Evolutionary conservation across 2,329 filamentous ascomycete species (phyloP), one percentile per base, ranked within the genome.

Genomic region (Helminthosporium solani): DNA sequence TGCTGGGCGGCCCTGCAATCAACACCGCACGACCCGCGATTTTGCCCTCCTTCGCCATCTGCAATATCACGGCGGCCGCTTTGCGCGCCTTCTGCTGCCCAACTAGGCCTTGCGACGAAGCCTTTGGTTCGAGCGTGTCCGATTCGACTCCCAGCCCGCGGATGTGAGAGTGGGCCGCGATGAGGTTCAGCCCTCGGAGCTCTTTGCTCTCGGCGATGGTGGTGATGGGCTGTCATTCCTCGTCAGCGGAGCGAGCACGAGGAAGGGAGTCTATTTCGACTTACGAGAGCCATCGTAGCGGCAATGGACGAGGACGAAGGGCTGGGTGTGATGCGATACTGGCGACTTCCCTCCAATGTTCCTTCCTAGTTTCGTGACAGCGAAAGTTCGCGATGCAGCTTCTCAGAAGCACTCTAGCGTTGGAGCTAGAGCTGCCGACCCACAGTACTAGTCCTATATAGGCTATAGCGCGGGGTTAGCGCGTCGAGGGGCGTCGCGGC

Each of bases 41-140:
- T 78, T 96, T 97, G 66, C 92, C 92, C 67, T 96, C 90, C 75
- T 95, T 96, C 63, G 95, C 95, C 94, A 99, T 99, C 77, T 96
- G 90, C 51, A 99, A 76, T 62, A 99, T 95, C 39, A 99, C 87
- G 1, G 92, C 94, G 2, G 94, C 94, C 8, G 94, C 94, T 74
- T 96, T 97, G 50, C 94, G 86, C 46, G 94, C 94, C 78, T 96
- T 96, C 66, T 95, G 86, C 74, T 99, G 94, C 36, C 94, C 94
- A 7, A 99, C 92, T 4, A 99, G 83, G 28, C 94, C 94, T 71
- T 99, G 94, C 12, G 92, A 95, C 38, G 87, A 81, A 21, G 82
- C 73, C 49, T 92, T 85, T 16, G 94, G 91, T 65, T 96, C 91
- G 56, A 99, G 80, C 6, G 90, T 94, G 66, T 95, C 90, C 48